A percentile compares a stretch with the other conserved stretches of the same genome.
phyloP scores from a whole-genome alignment of 305 asterid genomes.

The Salvia sclarea region DNA sequence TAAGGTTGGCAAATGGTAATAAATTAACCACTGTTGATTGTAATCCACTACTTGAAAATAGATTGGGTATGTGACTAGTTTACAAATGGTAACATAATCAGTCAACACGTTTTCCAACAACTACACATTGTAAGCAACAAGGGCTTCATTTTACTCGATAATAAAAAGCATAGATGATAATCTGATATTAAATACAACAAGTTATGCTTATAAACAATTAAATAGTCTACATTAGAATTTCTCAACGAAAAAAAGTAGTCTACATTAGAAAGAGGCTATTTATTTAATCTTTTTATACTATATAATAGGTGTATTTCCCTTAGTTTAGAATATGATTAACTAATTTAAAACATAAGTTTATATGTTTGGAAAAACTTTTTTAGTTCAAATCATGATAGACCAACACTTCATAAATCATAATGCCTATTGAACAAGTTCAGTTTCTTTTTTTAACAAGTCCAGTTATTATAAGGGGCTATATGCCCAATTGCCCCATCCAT shows the following conservation, averaged over 20 bases:
- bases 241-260: too few species aligned
- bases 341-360: neutral
- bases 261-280: neutral
- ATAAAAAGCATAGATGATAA: neutral
- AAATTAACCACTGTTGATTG: neutral
- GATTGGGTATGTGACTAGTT: conserved; percentile 7
- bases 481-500: too few species aligned
- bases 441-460: neutral
- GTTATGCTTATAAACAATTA: neutral
- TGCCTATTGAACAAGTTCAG: too few species aligned
- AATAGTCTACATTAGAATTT: neutral
- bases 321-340: too few species aligned
- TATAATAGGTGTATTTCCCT: too few species aligned
- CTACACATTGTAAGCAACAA: neutral
- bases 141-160: neutral
- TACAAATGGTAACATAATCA: neutral
- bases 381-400: neutral
- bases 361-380: neutral
- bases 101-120: neutral
- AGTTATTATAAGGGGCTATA: neutral
- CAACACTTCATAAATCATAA: neutral
- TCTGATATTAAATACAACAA: neutral
- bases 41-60: conserved; percentile 1
- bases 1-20: neutral
- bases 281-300: too few species aligned